Evolutionary conservation across 345 rosid genomes (phyloP).

Genomic region (Sisymbrium altissimum): DNA sequence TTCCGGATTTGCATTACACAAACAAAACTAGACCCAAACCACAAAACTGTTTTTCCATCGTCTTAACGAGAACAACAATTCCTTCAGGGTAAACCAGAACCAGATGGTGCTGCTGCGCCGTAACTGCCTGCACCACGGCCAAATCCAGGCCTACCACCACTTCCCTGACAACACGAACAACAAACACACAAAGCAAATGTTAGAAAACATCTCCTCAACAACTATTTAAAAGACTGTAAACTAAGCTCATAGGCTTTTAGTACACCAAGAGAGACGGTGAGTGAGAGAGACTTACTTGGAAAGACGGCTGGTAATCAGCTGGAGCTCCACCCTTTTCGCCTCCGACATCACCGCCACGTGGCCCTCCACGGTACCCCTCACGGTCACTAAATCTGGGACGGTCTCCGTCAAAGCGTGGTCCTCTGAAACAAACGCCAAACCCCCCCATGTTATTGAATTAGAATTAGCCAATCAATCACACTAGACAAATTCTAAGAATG

Average conservation of each 20-base stretch:
- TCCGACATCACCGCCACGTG: slow-evolving; percentile 81
- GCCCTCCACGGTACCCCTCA: slow-evolving; percentile 90
- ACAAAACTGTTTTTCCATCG: slow-evolving; percentile 15
- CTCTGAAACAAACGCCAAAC: slow-evolving; percentile 41
- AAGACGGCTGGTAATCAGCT: slow-evolving; percentile 82
- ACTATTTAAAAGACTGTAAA: neutral
- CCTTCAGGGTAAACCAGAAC: slow-evolving; percentile 49
- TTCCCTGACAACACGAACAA: slow-evolving; percentile 36
- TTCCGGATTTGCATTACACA: slow-evolving; percentile 10
- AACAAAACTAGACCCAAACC: slow-evolving; percentile 10
- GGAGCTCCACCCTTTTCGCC: slow-evolving; percentile 92
- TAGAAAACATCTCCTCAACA: neutral
- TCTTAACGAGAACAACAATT: neutral
- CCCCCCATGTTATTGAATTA: neutral
- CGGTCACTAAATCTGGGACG: slow-evolving; percentile 78
- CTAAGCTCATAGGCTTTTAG: neutral
- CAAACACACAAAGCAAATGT: neutral
- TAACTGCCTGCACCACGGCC: slow-evolving; percentile 79
- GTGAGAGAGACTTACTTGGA: slow-evolving; percentile 50
- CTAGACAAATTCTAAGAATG: neutral
- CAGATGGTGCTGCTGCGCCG: slow-evolving; percentile 45
- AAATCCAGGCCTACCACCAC: slow-evolving; percentile 70
- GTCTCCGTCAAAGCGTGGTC: slow-evolving; percentile 89
- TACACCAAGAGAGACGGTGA: neutral
- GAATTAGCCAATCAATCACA: neutral